A percentile compares a stretch with the other conserved stretches of the same genome.
Evolutionary conservation across 306 rosid genomes (phyloP).

Genomic region (Lablab purpureus): DNA sequence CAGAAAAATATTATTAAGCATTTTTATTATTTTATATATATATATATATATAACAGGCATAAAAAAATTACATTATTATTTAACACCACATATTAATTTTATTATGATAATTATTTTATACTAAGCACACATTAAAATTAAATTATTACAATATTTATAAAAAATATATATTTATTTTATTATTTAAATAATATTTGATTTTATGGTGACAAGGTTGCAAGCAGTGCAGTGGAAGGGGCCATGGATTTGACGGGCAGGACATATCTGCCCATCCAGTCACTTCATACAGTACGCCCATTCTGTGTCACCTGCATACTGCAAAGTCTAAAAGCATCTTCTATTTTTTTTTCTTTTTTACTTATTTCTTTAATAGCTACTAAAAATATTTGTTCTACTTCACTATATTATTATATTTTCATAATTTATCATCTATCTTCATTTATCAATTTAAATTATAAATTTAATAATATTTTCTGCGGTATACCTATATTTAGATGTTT

Average conservation of each 20-base stretch:
- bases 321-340: constrained; percentile 43
- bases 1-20: too few species aligned
- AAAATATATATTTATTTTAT: neutral
- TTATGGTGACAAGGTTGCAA: constrained; percentile 38
- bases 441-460: neutral
- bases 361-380: neutral
- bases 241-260: constrained; percentile 76
- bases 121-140: too few species aligned
- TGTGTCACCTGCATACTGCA: constrained; percentile 61
- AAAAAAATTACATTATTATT: too few species aligned
- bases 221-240: constrained; percentile 24
- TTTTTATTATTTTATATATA: too few species aligned
- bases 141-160: neutral
- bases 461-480: neutral
- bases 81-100: too few species aligned
- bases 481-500: too few species aligned
- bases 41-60: too few species aligned
- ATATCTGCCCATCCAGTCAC: constrained; percentile 71
- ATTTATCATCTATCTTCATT: neutral
- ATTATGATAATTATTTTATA: too few species aligned
- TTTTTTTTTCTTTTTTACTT: neutral
- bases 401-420: neutral
- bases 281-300: constrained; percentile 62
- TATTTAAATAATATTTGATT: neutral
- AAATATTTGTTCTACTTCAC: neutral